Evolutionary conservation across 108 stramenopile species (phyloP), one percentile per base, ranked within the genome.

Genomic region (Stephanodiscus minutulus): DNA sequence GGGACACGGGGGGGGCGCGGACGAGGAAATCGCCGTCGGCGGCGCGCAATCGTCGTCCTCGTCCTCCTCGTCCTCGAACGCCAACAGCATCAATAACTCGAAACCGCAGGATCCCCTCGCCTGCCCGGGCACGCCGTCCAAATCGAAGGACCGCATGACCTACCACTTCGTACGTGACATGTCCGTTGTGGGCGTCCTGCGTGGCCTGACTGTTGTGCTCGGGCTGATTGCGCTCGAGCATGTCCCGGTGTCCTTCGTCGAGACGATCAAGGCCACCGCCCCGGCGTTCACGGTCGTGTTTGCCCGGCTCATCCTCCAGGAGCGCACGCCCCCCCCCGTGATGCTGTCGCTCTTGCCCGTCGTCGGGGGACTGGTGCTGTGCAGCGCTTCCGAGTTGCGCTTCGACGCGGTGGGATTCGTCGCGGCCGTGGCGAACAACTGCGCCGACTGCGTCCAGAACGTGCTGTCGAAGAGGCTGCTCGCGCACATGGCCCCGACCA

Each of bases 401-500:
- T 79, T 79, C 22, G 78, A 83, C 39, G 36, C 39, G 11, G 49
- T 83, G 7, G 82, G 82, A 22, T 83, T 83, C 46, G 29, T 73
- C n/a, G 82, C 82, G 46, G 82, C 82, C 0, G 74, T 83, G 5
- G 22, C 43, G 20, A 83, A 83, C 37, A 83, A 83, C 59, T 77
- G 72, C 58, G 77, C 77, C 15, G 82, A 83, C 57, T 83, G 82
- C 43, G 77, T 83, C 0, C 82, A 83, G 74, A 83, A 83, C 61
- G 82, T 83, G 18, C 67, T 83, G 77, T 53, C 48, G 12, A 83
- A 83, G 52, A 65, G 77, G 29, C 69, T 83, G 72, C 54, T 83
- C 62, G 66, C 77, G 6, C 76, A 70, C 33, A 20, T 83, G 55
- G 52, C 59, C 59, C 82, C 82, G 7, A 77, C 76, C 10, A 66